Conservation (phyloP, 2,329 filamentous ascomycete genomes). For the Eurotiales sp. region DNA sequence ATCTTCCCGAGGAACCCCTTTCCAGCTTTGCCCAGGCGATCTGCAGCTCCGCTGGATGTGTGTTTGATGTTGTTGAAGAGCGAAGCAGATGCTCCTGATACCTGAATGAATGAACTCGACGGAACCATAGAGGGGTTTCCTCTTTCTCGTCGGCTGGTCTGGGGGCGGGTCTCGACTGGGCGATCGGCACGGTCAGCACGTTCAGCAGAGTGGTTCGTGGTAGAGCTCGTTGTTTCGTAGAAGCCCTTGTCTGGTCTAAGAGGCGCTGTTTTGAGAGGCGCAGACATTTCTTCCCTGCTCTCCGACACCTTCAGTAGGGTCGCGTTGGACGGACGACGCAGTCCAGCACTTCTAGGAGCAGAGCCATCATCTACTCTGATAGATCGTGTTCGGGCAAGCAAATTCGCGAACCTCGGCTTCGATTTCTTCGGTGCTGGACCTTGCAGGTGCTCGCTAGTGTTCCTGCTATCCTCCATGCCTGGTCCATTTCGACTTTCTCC, state of each 20-base stretch:
- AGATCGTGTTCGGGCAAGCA: constrained; percentile 44
- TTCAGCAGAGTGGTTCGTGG: constrained; percentile 64
- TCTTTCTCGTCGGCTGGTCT: constrained; percentile 33
- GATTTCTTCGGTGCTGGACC: constrained; percentile 32
- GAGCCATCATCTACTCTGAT: constrained; percentile 41
- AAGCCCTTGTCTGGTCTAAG: constrained; percentile 64
- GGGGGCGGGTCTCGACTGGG: constrained; percentile 27
- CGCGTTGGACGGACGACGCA: constrained; percentile 36
- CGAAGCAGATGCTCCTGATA: constrained; percentile 54
- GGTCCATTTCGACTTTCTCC: constrained; percentile 20
- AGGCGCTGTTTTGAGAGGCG: constrained; percentile 60
- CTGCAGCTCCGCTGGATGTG: constrained; percentile 69
- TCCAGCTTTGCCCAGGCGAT: constrained; percentile 66
- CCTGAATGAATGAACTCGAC: constrained; percentile 45
- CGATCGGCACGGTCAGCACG: too few relatives aligned
- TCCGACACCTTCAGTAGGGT: constrained; percentile 29
- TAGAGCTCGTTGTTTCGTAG: constrained; percentile 61
- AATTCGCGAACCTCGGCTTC: constrained; percentile 44
- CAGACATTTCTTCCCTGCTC: constrained; percentile 24
- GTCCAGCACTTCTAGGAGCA: constrained; percentile 25
- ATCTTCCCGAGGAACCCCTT: constrained; percentile 81
- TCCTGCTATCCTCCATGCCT: constrained; percentile 23
- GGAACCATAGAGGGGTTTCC: constrained; percentile 37
- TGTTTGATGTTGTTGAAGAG: constrained; percentile 72
- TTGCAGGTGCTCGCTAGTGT: constrained; percentile 4